Evolutionary conservation across 1,284 basidiomycete species (phyloP), one percentile per base, ranked within the genome.

Genomic region (Peniophora sp.): DNA sequence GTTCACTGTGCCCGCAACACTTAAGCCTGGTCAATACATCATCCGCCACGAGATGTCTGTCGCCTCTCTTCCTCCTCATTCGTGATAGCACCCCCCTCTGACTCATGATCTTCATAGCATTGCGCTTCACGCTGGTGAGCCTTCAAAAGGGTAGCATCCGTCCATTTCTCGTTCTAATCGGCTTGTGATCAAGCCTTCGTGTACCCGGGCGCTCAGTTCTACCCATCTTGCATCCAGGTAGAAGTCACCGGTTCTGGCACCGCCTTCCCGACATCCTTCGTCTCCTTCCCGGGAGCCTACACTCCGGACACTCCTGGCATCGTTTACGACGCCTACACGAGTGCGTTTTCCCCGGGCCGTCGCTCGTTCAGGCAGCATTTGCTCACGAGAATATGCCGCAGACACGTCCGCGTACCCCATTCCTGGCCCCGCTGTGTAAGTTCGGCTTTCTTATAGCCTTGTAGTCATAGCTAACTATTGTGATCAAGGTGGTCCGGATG

Each of bases 201-300:
- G 1, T 73, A 72, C 52, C 71, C 73, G 34, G 72, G 63, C 47
- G 60, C 58, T 10, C 60, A 60, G 52, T 54, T 73, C 47, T 79
- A 76, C 55, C 76, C 76, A 2, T 70, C 68, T 15, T 77, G 75
- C 57, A 74, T 78, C 24, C 75, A 79, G 53, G 60, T 79, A 37
- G 52, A 75, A 55, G 74, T 78, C 1, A 76, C 73, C 3, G 76
- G 76, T 6, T 72, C 70, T 9, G 76, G 76, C 15, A 72, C 64
- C 6, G 68, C 70, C 3, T 57, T 73, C 14, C 76, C 75, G 3
- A 72, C 70, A 1, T 68, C 70, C 3, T 69, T 79, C 27, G 76
- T 79, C 9, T 69, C 76, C 3, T 78, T 79, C 69, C 77, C 77
- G 17, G 67, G 66, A 24, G 76, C 76, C 3, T 79, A 79, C 57